These are phyloP conservation scores for Medicago lupulina DNA, from an alignment of 306 rosid genomes.

Conservation along the genomic window DNA sequence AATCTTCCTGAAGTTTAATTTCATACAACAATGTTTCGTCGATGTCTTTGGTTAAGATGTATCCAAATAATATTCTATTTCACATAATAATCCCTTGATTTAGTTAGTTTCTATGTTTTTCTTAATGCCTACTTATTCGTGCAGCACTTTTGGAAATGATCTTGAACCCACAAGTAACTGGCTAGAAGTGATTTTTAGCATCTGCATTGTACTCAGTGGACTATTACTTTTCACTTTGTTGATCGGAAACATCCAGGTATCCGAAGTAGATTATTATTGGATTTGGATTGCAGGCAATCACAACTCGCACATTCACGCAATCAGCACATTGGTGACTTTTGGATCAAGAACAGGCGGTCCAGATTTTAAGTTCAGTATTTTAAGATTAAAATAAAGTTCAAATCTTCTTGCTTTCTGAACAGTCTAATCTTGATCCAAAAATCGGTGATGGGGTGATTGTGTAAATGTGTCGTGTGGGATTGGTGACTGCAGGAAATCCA, in stretches of 20 bases:
- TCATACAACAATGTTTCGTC: too few relatives aligned
- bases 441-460: neutral
- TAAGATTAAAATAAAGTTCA: too few relatives aligned
- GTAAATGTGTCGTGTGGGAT: neutral
- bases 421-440: neutral
- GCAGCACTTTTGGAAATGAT: constrained; percentile 97
- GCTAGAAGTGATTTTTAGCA: constrained; percentile 97
- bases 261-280: neutral
- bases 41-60: too few relatives aligned
- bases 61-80: too few relatives aligned
- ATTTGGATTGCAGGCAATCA: neutral
- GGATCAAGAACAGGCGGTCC: neutral
- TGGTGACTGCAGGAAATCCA: neutral
- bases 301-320: neutral
- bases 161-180: constrained; percentile 97
- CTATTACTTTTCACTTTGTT: constrained; percentile 89
- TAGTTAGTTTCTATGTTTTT: neutral
- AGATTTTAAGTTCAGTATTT: neutral
- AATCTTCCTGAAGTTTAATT: too few relatives aligned
- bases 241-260: constrained; percentile 97
- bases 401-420: too few relatives aligned
- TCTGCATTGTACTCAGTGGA: constrained; percentile 82
- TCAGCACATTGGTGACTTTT: neutral
- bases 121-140: constrained; percentile 34
- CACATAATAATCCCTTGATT: too few relatives aligned